phyloP scores from a whole-genome alignment of 352 stramenopile species.

The Phytopythium ostracodes region DNA sequence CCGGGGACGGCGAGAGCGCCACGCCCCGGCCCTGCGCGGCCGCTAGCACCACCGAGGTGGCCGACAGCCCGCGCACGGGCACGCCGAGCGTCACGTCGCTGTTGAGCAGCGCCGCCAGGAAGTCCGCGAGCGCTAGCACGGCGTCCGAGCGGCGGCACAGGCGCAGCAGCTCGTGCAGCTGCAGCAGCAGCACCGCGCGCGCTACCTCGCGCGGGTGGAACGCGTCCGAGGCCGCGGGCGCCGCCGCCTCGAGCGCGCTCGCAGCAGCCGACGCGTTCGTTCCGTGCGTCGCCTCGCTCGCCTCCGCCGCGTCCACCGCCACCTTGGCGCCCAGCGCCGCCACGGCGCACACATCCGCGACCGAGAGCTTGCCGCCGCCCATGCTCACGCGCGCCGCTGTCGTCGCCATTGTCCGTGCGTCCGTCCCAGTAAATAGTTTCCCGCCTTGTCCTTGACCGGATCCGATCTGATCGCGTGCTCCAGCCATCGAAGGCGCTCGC shows the following conservation, averaged over 20 bases:
- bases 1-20: background rate
- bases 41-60: background rate
- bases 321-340: constrained; percentile 45
- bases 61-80: constrained; percentile 9
- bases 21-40: background rate
- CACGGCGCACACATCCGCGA: constrained; percentile 60
- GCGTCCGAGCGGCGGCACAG: constrained; percentile 28
- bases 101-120: constrained; percentile 60
- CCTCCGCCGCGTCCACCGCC: constrained; percentile 20
- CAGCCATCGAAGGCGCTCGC: background rate
- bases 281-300: background rate
- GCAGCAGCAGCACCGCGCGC: constrained; percentile 36
- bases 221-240: constrained; percentile 9
- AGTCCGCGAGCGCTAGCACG: constrained; percentile 27
- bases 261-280: no score
- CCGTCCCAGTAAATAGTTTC: no score
- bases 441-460: background rate
- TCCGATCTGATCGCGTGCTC: background rate
- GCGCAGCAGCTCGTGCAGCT: constrained; percentile 41
- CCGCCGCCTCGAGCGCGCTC: constrained; percentile 9
- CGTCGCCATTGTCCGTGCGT: constrained; percentile 19
- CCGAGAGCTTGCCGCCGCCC: constrained; percentile 42
- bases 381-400: constrained; percentile 50
- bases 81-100: constrained; percentile 32
- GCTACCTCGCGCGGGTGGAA: constrained; percentile 10